Base-by-base conservation (phyloP, 768 basidiomycete species). In the Rhodotorula sphaerocarpa region DNA sequence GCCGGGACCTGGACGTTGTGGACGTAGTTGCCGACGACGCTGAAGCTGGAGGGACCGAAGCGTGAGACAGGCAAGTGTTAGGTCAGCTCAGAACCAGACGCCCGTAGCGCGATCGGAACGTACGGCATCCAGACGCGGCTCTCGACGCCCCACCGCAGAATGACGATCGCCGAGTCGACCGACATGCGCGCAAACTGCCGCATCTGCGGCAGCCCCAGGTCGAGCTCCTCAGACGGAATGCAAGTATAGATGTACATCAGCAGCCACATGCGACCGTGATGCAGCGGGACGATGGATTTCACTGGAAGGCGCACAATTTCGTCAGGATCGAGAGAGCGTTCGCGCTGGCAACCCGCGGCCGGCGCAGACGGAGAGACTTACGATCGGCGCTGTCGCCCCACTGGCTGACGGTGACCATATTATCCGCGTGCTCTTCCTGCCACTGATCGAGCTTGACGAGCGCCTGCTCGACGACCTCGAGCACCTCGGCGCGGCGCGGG, bases 131-230 rank as follows among this genome's bases (percentile, higher is more conserved):
- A 68, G 55, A 68, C 60, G 15, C 62, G 45, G 14, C 46, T 50
- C 52, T 68, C 66, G 50, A 68, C 66, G 33, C 62, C 62, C 59
- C 62, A 68, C 10, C 59, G 58, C 4, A 68, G 55, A 41, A 68
- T 61, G 41, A 57, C 46, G 34, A 64, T 18, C 15, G 66, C 55
- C 30, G 55, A 50, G 25, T 63, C 66, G 51, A 36, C 27, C 7
- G 46, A 58, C 59, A 61, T 57, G 9, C 46, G 51, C 5, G 62
- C 61, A 27, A 55, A 64, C 42, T 63, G 55, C 41, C 47, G 55
- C 14, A 44, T 39, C 23, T 50, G 59, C 23, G 65, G 57, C 54
- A 59, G 30, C 16, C 27, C 15, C 28, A 23, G 42, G 47, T 61
- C 60, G 54, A 61, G 47, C 25, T 50, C 25, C 25, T 16, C 39